Evolutionary conservation across 345 rosid species (phyloP).

Genomic region (Garcia nutans): DNA sequence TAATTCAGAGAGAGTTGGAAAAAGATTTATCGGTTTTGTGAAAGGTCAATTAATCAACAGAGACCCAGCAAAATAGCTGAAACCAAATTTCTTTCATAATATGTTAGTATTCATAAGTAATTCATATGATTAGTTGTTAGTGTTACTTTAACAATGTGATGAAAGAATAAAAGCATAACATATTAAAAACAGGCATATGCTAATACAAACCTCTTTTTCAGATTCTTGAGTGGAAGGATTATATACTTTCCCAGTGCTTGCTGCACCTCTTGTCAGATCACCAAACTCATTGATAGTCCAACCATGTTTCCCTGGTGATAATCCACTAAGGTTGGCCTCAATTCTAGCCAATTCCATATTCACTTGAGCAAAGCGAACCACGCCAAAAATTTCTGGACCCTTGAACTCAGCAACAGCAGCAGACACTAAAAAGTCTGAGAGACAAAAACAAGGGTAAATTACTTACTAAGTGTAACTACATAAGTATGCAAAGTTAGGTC

Average conservation of each 20-base stretch:
- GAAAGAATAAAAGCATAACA: neutral
- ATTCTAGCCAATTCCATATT: constrained; percentile 85
- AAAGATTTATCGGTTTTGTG: too few relatives aligned
- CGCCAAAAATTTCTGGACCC: constrained; percentile 87
- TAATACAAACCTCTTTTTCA: constrained; percentile 48
- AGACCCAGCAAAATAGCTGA: neutral
- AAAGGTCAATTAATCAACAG: neutral
- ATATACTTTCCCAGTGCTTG: constrained; percentile 75
- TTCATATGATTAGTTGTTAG: too few relatives aligned
- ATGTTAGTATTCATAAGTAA: too few relatives aligned
- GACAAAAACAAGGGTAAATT: constrained; percentile 3
- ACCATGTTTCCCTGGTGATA: constrained; percentile 75
- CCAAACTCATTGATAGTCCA: constrained; percentile 94
- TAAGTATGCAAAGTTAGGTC: neutral
- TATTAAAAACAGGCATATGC: neutral
- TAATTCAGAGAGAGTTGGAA: too few relatives aligned
- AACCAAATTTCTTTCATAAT: neutral
- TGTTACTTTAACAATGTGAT: neutral
- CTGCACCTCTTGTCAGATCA: constrained; percentile 88
- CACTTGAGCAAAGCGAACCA: constrained; percentile 85
- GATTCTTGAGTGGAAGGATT: constrained; percentile 45
- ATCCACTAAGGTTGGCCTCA: constrained; percentile 80
- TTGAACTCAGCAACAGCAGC: constrained; percentile 95
- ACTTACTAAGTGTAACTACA: neutral
- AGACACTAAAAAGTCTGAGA: constrained; percentile 77